These are phyloP conservation scores for Cercospora sp. DNA, from an alignment of 2,329 filamentous ascomycete species.

Conservation along the genomic window DNA sequence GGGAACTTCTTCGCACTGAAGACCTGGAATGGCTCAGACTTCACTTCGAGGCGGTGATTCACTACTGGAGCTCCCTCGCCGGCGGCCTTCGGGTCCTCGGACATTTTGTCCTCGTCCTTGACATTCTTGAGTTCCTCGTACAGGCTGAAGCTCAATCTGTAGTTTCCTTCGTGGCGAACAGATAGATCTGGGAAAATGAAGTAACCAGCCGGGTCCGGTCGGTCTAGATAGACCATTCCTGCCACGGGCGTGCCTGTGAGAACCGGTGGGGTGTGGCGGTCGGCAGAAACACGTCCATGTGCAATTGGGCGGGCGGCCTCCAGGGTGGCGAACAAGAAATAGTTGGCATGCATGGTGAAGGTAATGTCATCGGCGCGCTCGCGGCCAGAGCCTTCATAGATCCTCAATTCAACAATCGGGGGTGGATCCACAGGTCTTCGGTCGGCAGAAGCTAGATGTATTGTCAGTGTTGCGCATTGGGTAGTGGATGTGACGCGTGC, in stretches of 20 bases:
- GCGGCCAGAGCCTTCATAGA: constrained; percentile 66
- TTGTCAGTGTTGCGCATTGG: constrained; percentile 24
- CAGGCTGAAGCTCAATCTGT: constrained; percentile 85
- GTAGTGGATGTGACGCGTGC: constrained; percentile 33
- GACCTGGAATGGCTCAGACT: constrained; percentile 82
- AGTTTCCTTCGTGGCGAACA: constrained; percentile 91
- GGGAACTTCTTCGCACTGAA: constrained; percentile 99
- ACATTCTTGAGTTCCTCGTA: constrained; percentile 90
- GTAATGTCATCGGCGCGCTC: constrained; percentile 61
- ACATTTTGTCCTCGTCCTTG: constrained; percentile 68
- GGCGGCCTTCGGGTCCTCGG: constrained; percentile 39
- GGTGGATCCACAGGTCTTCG: constrained; percentile 91
- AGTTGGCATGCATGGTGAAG: constrained; percentile 91
- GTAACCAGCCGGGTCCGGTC: constrained; percentile 76
- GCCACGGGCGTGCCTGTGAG: constrained; percentile 92
- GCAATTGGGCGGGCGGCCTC: constrained; percentile 83
- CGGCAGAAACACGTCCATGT: constrained; percentile 69
- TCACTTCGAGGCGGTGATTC: constrained; percentile 85
- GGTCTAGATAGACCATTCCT: constrained; percentile 92
- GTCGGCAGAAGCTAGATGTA: constrained; percentile 69
- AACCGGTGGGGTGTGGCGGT: constrained; percentile 73
- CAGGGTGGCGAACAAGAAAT: constrained; percentile 92
- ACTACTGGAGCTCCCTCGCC: constrained; percentile 60
- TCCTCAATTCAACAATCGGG: constrained; percentile 86
- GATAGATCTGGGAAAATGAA: constrained; percentile 98